These are phyloP conservation scores for Alternaria dauci DNA, from an alignment of 2,329 filamentous ascomycete species.

Conservation along the genomic window DNA sequence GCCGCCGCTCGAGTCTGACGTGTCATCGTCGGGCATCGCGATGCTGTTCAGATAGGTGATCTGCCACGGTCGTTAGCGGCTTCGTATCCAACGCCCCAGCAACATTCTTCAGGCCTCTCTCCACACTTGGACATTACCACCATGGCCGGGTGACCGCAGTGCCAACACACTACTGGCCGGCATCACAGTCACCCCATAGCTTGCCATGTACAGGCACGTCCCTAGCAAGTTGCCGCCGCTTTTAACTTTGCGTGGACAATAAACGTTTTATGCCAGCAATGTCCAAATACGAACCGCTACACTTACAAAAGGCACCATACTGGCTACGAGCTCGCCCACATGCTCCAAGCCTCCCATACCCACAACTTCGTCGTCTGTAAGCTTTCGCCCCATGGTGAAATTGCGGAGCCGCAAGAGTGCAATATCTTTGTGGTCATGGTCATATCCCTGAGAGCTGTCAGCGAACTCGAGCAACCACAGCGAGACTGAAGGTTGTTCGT, in stretches of 20 bases:
- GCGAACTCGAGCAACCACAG: conserved; percentile 19
- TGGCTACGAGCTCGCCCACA: conserved; percentile 69
- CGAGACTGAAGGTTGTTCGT: not conserved
- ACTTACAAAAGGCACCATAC: conserved; percentile 83
- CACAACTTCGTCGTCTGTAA: conserved; percentile 71
- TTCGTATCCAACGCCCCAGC: conserved; percentile 4
- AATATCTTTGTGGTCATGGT: conserved; percentile 78
- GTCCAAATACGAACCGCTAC: conserved; percentile 2
- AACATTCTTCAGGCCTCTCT: not conserved
- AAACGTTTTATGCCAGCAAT: not conserved
- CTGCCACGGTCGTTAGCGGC: conserved; percentile 47
- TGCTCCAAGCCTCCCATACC: conserved; percentile 69
- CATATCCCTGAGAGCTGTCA: conserved; percentile 69
- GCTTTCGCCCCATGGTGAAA: conserved; percentile 74
- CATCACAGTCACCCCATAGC: conserved; percentile 23
- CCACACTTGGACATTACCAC: conserved; percentile 3
- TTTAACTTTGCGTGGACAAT: conserved; percentile 11
- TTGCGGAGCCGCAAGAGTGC: conserved; percentile 80
- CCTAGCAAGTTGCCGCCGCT: conserved; percentile 11
- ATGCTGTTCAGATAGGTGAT: conserved; percentile 61
- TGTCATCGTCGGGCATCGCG: conserved; percentile 58
- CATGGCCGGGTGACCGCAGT: conserved; percentile 41
- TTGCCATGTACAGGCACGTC: conserved; percentile 30
- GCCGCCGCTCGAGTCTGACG: conserved; percentile 38
- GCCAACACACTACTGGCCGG: conserved; percentile 42